Percentiles rank a stretch among this genome's conserved stretches.
phyloP scores from a whole-genome alignment of 768 basidiomycete genomes.

The Amanita phalloides region DNA sequence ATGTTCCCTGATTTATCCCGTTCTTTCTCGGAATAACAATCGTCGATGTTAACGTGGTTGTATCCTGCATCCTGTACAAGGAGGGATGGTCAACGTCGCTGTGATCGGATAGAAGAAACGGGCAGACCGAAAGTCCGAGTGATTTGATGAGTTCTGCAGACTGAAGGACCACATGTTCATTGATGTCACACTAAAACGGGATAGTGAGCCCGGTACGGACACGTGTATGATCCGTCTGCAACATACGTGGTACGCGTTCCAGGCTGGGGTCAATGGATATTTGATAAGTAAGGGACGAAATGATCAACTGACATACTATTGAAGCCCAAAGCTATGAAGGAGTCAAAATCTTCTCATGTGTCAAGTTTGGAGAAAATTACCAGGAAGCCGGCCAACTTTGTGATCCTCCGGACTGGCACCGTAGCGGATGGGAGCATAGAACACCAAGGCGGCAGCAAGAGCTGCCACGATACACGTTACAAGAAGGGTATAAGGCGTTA shows the following conservation, averaged over 20 bases:
- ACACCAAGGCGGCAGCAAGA: slow-evolving; percentile 6
- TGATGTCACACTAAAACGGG: slow-evolving; percentile 41
- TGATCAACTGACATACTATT: slow-evolving; percentile 35
- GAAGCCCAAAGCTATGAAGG: slow-evolving; percentile 40
- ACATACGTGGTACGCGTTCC: slow-evolving; percentile 51
- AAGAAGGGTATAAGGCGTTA: slow-evolving; percentile 14
- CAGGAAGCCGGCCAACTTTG: slow-evolving; percentile 18
- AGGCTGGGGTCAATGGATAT: slow-evolving; percentile 25
- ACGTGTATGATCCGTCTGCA: background rate
- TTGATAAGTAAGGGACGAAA: background rate
- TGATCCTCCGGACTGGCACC: background rate
- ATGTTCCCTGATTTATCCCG: slow-evolving; percentile 41
- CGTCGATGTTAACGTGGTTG: slow-evolving; percentile 48
- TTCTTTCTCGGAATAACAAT: slow-evolving; percentile 53
- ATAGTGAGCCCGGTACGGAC: background rate
- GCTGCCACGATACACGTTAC: slow-evolving; percentile 11
- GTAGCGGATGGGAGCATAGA: background rate
- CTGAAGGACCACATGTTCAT: slow-evolving; percentile 39
- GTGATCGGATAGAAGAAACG: slow-evolving; percentile 1
- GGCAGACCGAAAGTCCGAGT: slow-evolving; percentile 35
- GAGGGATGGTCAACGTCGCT: background rate
- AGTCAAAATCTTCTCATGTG: background rate
- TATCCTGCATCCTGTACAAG: slow-evolving; percentile 28
- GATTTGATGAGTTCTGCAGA: slow-evolving; percentile 39
- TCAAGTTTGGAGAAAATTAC: slow-evolving; percentile 9